Percentiles rank a stretch among this genome's conserved stretches.
phyloP scores from a whole-genome alignment of 768 basidiomycete species.

The Cubamyces sp. region DNA sequence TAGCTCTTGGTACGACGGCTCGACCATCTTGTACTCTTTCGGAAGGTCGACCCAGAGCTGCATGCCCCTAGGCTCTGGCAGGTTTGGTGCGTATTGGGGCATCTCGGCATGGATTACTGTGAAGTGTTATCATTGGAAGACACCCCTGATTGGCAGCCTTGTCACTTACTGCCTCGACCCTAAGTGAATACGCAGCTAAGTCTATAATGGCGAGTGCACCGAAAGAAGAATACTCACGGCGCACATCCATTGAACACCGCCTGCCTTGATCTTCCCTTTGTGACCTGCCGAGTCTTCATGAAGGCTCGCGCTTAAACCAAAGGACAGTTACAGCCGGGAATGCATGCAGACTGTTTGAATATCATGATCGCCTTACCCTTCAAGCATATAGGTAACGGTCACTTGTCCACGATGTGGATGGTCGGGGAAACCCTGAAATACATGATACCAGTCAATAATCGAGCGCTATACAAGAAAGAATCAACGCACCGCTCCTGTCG shows the following conservation, averaged over 20 bases:
- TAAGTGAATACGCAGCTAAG: constrained; percentile 7
- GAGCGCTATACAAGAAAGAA: neutral
- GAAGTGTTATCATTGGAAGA: neutral
- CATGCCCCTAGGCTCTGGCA: constrained; percentile 77
- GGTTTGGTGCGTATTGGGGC: constrained; percentile 74
- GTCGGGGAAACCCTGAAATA: constrained; percentile 78
- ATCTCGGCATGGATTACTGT: constrained; percentile 81
- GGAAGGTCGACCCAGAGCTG: constrained; percentile 90
- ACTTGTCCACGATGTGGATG: constrained; percentile 93
- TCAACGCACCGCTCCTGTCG: constrained; percentile 63
- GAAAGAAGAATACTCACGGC: constrained; percentile 51
- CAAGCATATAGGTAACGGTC: constrained; percentile 87
- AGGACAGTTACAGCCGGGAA: constrained; percentile 3
- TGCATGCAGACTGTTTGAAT: neutral
- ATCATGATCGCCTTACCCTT: constrained; percentile 55
- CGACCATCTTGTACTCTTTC: constrained; percentile 81
- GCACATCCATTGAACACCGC: constrained; percentile 97
- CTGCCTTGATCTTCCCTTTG: constrained; percentile 71
- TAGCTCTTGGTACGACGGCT: constrained; percentile 87
- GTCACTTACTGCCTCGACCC: constrained; percentile 58
- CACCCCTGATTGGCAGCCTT: neutral
- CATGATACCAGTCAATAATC: neutral
- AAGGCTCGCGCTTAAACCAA: constrained; percentile 54
- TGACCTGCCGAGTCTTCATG: constrained; percentile 95
- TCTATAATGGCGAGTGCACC: too few relatives aligned